A percentile compares a stretch with the other conserved stretches of the same genome.
Evolutionary conservation across 306 rosid genomes (phyloP).

Genomic region (Sindora glabra): DNA sequence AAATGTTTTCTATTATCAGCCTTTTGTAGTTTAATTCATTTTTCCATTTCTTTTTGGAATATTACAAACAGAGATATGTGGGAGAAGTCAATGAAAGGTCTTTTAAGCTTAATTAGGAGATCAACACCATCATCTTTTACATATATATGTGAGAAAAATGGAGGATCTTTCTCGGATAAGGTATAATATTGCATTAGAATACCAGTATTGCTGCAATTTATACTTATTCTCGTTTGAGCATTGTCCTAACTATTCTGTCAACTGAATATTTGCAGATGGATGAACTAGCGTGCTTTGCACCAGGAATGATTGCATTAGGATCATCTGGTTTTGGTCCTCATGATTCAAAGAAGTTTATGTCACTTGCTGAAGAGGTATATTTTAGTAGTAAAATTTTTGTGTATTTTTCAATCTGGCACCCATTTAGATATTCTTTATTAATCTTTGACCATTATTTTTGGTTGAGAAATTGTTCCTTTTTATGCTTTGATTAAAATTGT

Average conservation of each 20-base stretch:
- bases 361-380: constrained; percentile 91
- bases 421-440: no score
- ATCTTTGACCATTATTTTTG: no score
- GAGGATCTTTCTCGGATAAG: constrained; percentile 69
- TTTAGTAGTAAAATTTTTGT: constrained; percentile 1
- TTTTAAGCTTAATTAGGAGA: constrained; percentile 61
- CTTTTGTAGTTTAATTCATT: no score
- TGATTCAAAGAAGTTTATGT: constrained; percentile 54
- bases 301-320: constrained; percentile 98
- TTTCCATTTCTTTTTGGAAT: constrained; percentile 13
- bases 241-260: constrained; percentile 6
- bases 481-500: not conserved
- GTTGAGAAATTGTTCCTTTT: no score
- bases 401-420: no score
- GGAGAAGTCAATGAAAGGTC: constrained; percentile 96
- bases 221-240: constrained; percentile 1
- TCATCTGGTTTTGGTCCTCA: constrained; percentile 76
- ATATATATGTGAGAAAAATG: constrained; percentile 92
- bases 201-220: not conserved
- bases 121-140: constrained; percentile 90
- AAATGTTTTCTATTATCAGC: not conserved
- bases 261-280: constrained; percentile 73
- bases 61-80: constrained; percentile 87
- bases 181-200: constrained; percentile 29
- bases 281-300: constrained; percentile 98